Conservation (phyloP, 495 filamentous ascomycete genomes). For the Tetracladium setigerum region DNA sequence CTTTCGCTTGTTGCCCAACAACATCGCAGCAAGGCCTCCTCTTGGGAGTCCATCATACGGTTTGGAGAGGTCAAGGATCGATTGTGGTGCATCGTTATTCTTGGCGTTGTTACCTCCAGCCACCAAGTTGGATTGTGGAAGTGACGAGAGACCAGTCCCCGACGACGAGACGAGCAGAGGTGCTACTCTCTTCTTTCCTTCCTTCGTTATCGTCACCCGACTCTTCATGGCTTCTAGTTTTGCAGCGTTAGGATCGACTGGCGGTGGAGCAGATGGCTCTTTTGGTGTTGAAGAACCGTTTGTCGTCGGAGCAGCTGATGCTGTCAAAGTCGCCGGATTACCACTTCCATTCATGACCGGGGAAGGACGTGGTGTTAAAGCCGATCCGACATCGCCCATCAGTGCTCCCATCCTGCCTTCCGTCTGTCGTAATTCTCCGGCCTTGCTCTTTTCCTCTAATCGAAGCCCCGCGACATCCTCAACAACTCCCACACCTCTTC, state of each 20-base stretch:
- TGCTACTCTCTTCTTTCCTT: conserved; percentile 92
- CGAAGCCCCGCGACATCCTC: conserved; percentile 83
- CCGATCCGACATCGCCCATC: conserved; percentile 69
- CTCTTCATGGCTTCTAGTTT: conserved; percentile 78
- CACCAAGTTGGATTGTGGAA: conserved; percentile 79
- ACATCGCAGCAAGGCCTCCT: conserved; percentile 74
- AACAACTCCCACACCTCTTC: conserved; percentile 78
- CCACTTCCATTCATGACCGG: conserved; percentile 17
- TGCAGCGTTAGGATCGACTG: conserved; percentile 46
- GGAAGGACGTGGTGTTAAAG: not conserved
- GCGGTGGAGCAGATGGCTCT: conserved; percentile 7
- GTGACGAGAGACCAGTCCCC: conserved; percentile 71
- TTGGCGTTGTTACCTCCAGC: conserved; percentile 56
- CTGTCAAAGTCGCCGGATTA: conserved; percentile 7
- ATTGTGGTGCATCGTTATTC: conserved; percentile 69
- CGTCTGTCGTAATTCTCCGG: conserved; percentile 77
- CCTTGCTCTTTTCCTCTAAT: conserved; percentile 87
- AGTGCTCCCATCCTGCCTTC: conserved; percentile 94
- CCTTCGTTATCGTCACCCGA: conserved; percentile 89
- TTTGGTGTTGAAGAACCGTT: conserved; percentile 13
- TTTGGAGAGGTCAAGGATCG: conserved; percentile 84
- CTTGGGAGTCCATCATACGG: conserved; percentile 90
- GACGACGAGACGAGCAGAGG: conserved; percentile 85
- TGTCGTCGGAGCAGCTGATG: conserved; percentile 7
- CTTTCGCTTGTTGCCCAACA: conserved; percentile 92